Conservation (phyloP, 331 rosid genomes). For the Telfairia occidentalis region DNA sequence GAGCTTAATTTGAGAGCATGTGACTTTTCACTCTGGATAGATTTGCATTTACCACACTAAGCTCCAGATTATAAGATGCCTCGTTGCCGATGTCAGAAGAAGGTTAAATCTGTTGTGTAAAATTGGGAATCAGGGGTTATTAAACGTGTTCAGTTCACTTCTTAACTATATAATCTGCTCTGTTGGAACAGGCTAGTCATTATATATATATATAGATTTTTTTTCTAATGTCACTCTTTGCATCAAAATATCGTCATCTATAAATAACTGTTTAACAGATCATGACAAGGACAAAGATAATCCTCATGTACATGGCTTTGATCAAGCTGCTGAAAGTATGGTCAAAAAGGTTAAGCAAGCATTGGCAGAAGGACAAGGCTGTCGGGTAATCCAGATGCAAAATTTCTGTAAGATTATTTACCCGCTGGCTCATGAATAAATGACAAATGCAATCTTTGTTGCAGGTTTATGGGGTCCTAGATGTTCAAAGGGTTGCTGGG, state of each 20-base stretch:
- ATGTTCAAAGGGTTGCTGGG: constrained; percentile 98
- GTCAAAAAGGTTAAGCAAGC: constrained; percentile 81
- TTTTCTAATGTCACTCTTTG: background rate
- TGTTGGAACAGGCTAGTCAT: background rate
- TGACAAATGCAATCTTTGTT: constrained; percentile 16
- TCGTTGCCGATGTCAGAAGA: background rate
- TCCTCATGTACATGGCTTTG: constrained; percentile 50
- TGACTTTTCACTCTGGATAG: background rate
- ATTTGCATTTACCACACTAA: background rate
- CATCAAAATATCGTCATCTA: background rate
- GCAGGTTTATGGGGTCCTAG: constrained; percentile 94
- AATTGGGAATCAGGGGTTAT: background rate
- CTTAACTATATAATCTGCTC: background rate
- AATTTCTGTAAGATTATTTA: constrained; percentile 7
- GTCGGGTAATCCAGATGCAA: constrained; percentile 54
- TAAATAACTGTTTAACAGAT: constrained; percentile 27
- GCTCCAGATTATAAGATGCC: background rate
- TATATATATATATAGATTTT: too few relatives aligned
- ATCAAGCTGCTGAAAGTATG: constrained; percentile 59
- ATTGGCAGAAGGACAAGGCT: constrained; percentile 60
- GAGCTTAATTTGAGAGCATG: background rate
- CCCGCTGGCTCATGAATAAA: background rate
- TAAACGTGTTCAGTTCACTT: background rate
- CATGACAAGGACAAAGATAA: constrained; percentile 51
- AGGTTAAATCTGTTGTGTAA: background rate